phyloP scores from a whole-genome alignment of 106 monocot genomes.

The Cymbidium sinense region DNA sequence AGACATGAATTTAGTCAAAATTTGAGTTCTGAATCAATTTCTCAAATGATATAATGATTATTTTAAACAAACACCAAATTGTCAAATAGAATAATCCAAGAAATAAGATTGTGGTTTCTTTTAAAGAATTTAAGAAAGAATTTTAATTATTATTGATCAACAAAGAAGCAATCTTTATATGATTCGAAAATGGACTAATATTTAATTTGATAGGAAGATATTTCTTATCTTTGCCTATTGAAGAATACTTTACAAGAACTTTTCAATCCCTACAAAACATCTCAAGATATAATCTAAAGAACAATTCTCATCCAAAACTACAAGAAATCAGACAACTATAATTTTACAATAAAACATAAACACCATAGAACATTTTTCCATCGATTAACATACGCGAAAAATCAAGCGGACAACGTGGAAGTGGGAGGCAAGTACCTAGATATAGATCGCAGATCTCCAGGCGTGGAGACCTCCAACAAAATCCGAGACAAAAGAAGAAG shows the following conservation, averaged over 20 bases:
- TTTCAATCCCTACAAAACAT: background rate
- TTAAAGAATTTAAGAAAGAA: too few species aligned
- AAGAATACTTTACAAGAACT: background rate
- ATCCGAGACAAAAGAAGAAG: slow-evolving; percentile 9
- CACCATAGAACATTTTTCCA: too few species aligned
- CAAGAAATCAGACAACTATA: background rate
- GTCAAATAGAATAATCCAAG: too few species aligned
- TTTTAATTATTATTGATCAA: too few species aligned
- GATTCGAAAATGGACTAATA: background rate
- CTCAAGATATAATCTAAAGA: background rate
- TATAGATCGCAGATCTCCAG: slow-evolving; percentile 19
- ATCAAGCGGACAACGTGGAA: too few species aligned
- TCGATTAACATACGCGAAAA: too few species aligned
- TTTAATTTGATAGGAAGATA: background rate
- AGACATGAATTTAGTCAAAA: too few species aligned
- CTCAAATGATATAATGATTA: too few species aligned
- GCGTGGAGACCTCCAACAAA: slow-evolving; percentile 8
- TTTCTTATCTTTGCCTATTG: background rate
- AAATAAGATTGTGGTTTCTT: too few species aligned
- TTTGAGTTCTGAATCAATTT: too few species aligned
- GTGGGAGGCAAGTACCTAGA: slow-evolving; percentile 1
- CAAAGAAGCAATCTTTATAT: too few species aligned
- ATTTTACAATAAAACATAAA: background rate
- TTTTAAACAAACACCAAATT: too few species aligned
- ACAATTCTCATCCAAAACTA: background rate